Percentiles rank a stretch among this genome's conserved stretches.
These are phyloP conservation scores for Closterium sp. DNA, from an alignment of 139 green algal species.

Conservation along the genomic window DNA sequence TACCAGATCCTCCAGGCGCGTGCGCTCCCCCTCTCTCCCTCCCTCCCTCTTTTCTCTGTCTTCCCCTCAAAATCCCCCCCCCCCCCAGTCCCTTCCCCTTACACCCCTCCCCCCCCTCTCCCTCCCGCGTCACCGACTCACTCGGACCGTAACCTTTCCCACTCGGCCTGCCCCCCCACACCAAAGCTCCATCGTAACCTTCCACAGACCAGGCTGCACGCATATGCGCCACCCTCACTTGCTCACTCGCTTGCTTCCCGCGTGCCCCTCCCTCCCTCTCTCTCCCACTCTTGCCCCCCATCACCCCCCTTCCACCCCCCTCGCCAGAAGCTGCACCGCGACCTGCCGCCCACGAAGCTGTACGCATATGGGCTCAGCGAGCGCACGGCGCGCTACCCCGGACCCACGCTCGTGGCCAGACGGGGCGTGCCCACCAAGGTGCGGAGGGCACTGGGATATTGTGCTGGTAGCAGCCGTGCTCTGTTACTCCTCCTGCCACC, in stretches of 20 bases:
- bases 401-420: constrained; percentile 14
- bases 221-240: neutral
- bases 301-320: neutral
- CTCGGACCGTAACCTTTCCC: no score
- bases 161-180: neutral
- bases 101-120: no score
- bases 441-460: no score
- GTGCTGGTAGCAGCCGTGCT: no score
- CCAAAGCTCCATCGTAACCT: constrained; percentile 23
- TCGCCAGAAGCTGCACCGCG: constrained; percentile 30
- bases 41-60: no score
- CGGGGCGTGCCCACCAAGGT: constrained; percentile 16
- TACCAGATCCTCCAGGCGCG: neutral
- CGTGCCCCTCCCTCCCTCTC: no score
- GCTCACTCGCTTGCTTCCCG: no score
- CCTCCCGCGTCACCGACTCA: no score
- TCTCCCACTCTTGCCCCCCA: neutral
- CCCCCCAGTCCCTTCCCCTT: no score
- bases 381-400: constrained; percentile 3
- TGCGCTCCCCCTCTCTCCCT: no score
- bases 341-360: constrained; percentile 17
- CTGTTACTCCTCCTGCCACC: no score
- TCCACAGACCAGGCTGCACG: constrained; percentile 7
- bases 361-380: constrained; percentile 13
- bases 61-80: no score